Conservation (phyloP, 192 early-diverging fungal genomes). For the Backusella sp. region DNA sequence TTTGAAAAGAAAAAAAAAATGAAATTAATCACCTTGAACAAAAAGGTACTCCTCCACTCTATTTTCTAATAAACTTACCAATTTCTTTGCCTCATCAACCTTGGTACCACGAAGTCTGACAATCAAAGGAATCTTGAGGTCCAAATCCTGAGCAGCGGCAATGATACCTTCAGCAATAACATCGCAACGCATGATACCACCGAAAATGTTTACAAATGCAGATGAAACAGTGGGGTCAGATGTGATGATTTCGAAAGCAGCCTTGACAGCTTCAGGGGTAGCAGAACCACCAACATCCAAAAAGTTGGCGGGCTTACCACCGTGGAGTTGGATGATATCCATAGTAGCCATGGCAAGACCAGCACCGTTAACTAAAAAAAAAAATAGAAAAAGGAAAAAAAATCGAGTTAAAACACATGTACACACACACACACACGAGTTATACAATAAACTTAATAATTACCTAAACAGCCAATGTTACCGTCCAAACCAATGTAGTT, state of each 20-base stretch:
- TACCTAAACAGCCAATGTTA: conserved; percentile 93
- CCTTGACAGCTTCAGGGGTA: conserved; percentile 93
- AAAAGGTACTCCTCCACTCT: background rate
- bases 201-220: conserved; percentile 99
- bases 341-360: conserved; percentile 99
- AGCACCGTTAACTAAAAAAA: conserved; percentile 83
- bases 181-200: conserved; percentile 99
- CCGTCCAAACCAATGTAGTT: conserved; percentile 99
- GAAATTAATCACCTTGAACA: background rate
- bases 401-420: background rate
- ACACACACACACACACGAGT: background rate
- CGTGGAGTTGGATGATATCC: conserved; percentile 99
- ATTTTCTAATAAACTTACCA: background rate
- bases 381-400: background rate
- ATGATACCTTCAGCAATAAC: conserved; percentile 99
- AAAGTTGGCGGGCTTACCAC: conserved; percentile 98
- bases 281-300: conserved; percentile 98
- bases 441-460: background rate
- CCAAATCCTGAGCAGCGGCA: conserved; percentile 87
- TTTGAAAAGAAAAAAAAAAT: background rate
- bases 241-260: conserved; percentile 99
- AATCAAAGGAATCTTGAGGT: conserved; percentile 92
- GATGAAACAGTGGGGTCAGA: conserved; percentile 94
- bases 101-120: conserved; percentile 93
- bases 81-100: conserved; percentile 36